A percentile compares a stretch with the other conserved stretches of the same genome.
Conservation (phyloP, 108 stramenopile species). For the Pseudonitzschia pungens region DNA sequence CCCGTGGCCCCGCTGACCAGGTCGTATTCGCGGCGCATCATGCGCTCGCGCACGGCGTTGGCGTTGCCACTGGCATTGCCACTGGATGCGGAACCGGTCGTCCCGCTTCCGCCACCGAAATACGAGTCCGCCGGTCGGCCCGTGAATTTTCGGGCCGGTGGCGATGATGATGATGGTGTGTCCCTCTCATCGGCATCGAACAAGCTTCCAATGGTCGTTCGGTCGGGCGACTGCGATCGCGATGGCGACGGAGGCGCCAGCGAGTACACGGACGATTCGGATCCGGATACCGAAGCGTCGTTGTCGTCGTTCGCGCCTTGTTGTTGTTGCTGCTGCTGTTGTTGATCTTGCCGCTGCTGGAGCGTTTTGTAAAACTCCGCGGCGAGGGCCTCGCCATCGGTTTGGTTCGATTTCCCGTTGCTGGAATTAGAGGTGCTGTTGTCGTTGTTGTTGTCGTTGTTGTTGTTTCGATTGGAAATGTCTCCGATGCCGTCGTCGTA, state of each 20-base stretch:
- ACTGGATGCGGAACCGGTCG: too few species aligned
- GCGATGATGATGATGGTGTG: not conserved
- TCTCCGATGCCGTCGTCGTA: conserved; percentile 14
- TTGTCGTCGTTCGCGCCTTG: not conserved
- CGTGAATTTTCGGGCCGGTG: not conserved
- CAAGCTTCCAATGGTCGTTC: not conserved
- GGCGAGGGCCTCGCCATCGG: not conserved
- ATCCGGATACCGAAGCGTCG: not conserved
- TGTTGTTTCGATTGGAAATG: not conserved
- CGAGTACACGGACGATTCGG: not conserved
- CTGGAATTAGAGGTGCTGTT: not conserved
- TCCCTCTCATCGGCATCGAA: not conserved
- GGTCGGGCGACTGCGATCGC: not conserved
- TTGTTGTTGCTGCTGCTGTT: too few species aligned
- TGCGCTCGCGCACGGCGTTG: conserved; percentile 4
- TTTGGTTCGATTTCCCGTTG: not conserved
- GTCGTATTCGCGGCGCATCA: conserved; percentile 8
- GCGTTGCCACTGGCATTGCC: not conserved
- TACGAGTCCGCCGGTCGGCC: not conserved
- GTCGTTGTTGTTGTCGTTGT: not conserved
- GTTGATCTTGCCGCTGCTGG: not conserved
- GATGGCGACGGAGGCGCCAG: not conserved
- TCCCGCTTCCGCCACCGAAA: not conserved
- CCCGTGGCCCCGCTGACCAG: conserved; percentile 9
- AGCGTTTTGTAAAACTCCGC: conserved; percentile 4